These are phyloP conservation scores for Cyclocybe aegerita DNA, from an alignment of 768 basidiomycete species.

Conservation along the genomic window DNA sequence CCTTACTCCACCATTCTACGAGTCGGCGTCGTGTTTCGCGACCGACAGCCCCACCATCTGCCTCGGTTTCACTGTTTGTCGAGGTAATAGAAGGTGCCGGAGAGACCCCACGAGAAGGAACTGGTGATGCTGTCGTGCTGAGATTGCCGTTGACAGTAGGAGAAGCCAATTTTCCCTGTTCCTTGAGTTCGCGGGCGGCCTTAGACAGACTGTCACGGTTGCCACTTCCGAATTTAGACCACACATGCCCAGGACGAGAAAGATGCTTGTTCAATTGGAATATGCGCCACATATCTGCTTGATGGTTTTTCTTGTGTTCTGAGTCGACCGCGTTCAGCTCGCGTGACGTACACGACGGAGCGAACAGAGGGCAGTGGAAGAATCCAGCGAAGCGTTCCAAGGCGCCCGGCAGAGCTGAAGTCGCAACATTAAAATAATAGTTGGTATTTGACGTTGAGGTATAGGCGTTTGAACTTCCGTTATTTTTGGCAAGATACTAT, in stretches of 20 bases:
- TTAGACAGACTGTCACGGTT: conserved; percentile 71
- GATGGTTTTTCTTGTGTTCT: conserved; percentile 96
- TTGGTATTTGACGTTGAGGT: conserved; percentile 92
- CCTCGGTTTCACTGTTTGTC: conserved; percentile 55
- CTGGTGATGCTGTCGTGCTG: conserved; percentile 41
- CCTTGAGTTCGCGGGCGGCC: conserved; percentile 57
- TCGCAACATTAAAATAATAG: conserved; percentile 76
- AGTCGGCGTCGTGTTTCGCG: conserved; percentile 77
- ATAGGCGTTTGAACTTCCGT: conserved; percentile 88
- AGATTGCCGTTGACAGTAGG: conserved; percentile 14
- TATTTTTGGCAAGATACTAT: conserved; percentile 77
- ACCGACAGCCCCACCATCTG: conserved; percentile 76
- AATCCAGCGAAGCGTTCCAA: conserved; percentile 81
- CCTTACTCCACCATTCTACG: conserved; percentile 81
- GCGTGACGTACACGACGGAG: conserved; percentile 79
- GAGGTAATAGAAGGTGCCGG: conserved; percentile 60
- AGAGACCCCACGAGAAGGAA: conserved; percentile 56
- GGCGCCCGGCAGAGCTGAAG: conserved; percentile 62
- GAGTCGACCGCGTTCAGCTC: conserved; percentile 97
- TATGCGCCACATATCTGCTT: conserved; percentile 88
- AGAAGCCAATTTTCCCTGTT: conserved; percentile 40
- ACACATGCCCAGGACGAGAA: conserved; percentile 74
- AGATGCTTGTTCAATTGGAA: conserved; percentile 93
- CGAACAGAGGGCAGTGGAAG: conserved; percentile 92
- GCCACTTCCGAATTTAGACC: conserved; percentile 92